These are phyloP conservation scores for Phytopythium boreale DNA, from an alignment of 352 stramenopile genomes.

Conservation along the genomic window DNA sequence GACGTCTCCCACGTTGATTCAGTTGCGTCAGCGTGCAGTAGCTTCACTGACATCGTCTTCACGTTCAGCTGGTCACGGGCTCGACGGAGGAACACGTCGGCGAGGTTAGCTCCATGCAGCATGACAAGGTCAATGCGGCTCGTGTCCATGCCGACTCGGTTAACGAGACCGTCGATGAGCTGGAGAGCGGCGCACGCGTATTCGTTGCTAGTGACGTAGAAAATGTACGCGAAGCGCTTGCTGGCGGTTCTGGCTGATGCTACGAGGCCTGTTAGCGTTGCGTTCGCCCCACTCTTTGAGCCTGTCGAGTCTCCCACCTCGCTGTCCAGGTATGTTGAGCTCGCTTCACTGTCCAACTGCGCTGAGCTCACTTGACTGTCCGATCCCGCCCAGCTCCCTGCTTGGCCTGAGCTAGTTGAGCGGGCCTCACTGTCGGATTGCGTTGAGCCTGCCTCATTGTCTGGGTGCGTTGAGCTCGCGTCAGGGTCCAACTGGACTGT, in stretches of 20 bases:
- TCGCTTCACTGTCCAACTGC: neutral
- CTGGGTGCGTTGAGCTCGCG: neutral
- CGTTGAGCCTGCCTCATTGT: neutral
- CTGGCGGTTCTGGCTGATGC: neutral
- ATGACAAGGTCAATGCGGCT: conserved; percentile 24
- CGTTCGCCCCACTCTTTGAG: neutral
- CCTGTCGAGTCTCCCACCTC: neutral
- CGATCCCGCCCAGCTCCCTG: neutral
- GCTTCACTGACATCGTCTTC: conserved; percentile 17
- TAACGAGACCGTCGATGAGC: conserved; percentile 15
- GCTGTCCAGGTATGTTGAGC: neutral
- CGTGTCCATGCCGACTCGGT: conserved; percentile 13
- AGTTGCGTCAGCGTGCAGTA: conserved; percentile 3
- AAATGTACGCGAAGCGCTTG: conserved; percentile 23
- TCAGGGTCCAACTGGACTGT: neutral
- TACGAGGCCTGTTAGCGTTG: neutral
- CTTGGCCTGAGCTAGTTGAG: neutral
- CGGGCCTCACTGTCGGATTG: neutral
- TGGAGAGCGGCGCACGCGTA: conserved; percentile 24
- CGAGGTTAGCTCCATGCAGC: conserved; percentile 6
- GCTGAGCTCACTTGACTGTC: neutral
- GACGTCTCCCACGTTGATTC: conserved; percentile 17
- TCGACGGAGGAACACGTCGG: neutral
- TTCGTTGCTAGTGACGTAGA: conserved; percentile 25
- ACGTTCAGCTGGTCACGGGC: conserved; percentile 6